Percentiles rank a stretch among this genome's conserved stretches.
These are phyloP conservation scores for Thuja plicata DNA, from an alignment of 83 land plant genomes.

Conservation along the genomic window DNA sequence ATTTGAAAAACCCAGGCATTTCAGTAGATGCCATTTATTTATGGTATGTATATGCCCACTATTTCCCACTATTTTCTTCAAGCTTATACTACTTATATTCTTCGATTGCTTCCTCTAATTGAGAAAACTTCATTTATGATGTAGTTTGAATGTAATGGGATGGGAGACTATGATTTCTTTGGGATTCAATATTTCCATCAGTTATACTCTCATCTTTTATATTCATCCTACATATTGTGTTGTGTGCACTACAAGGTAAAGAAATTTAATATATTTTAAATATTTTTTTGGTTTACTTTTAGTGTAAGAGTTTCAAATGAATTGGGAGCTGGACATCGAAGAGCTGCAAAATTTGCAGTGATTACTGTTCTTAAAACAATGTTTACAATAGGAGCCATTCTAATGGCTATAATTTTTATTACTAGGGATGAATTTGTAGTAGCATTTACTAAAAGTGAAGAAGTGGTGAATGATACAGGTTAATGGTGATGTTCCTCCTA, in stretches of 20 bases:
- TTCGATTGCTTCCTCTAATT: background rate
- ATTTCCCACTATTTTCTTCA: too few relatives aligned
- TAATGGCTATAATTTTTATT: conserved; percentile 20
- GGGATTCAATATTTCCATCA: conserved; percentile 8
- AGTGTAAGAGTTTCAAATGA: conserved; percentile 76
- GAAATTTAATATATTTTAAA: too few relatives aligned
- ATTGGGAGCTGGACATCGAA: conserved; percentile 59
- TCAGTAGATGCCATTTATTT: conserved; percentile 4
- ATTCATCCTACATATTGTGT: background rate
- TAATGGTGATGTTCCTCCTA: background rate
- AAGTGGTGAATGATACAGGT: conserved; percentile 17
- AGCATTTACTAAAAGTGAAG: conserved; percentile 21
- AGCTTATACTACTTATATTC: background rate
- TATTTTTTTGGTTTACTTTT: background rate
- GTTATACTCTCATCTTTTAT: background rate
- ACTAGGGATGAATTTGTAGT: conserved; percentile 19
- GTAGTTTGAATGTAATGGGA: background rate
- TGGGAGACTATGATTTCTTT: conserved; percentile 6
- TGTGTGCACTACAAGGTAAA: background rate
- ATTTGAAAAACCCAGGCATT: background rate
- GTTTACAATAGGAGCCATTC: conserved; percentile 28
- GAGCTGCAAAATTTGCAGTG: conserved; percentile 52
- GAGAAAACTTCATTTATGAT: background rate
- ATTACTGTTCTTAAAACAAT: conserved; percentile 34
- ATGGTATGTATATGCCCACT: background rate